phyloP scores from a whole-genome alignment of 148 eudicot genomes.

The Spergularia bocconei region DNA sequence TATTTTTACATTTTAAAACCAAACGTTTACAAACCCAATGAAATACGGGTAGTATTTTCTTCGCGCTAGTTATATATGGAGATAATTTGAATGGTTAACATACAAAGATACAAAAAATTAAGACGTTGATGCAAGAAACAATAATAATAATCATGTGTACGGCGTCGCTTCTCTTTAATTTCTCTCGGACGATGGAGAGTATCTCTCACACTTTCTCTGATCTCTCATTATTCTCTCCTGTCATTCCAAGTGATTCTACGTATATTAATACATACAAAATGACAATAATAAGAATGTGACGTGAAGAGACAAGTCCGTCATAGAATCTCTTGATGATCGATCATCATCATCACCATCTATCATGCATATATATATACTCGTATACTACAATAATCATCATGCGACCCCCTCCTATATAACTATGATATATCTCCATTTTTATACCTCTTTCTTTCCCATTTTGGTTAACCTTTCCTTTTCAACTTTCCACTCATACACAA shows the following conservation, averaged over 20 bases:
- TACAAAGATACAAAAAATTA: too few species aligned
- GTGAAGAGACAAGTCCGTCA: constrained; percentile 23
- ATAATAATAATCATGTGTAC: not conserved
- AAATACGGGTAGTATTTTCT: too few species aligned
- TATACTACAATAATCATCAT: constrained; percentile 8
- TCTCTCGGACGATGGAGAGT: not conserved
- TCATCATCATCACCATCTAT: not conserved
- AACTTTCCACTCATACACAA: not conserved
- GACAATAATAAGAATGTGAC: not conserved
- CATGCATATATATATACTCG: not conserved
- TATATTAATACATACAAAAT: not conserved
- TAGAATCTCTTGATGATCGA: constrained; percentile 15
- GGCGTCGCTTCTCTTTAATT: not conserved
- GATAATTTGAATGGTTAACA: too few species aligned
- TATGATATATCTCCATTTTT: not conserved
- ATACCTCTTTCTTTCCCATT: constrained; percentile 20
- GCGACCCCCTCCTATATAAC: not conserved
- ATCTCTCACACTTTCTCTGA: not conserved
- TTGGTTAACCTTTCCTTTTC: constrained; percentile 1
- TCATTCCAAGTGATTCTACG: constrained; percentile 8
- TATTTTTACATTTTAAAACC: too few species aligned
- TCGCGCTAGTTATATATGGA: too few species aligned
- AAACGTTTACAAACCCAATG: too few species aligned
- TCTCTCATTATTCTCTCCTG: not conserved
- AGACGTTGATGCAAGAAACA: too few species aligned